These are phyloP conservation scores for Aspergillus chevalieri DNA, from an alignment of 2,329 filamentous ascomycete genomes.

Conservation along the genomic window DNA sequence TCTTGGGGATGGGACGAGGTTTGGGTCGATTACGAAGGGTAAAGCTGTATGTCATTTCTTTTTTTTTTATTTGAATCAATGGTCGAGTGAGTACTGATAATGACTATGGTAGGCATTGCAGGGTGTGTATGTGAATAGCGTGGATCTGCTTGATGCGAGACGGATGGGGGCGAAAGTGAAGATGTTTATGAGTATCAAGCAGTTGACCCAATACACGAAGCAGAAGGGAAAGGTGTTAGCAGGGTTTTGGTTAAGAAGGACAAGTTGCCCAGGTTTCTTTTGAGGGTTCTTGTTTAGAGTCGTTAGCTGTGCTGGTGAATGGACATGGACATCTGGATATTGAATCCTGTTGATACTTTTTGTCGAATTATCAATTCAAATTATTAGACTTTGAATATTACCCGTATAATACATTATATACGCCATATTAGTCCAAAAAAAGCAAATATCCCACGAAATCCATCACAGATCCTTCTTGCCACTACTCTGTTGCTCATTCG, in stretches of 20 bases:
- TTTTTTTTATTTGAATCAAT: not conserved
- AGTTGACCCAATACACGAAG: constrained; percentile 15
- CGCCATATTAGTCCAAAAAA: not conserved
- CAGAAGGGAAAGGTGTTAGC: constrained; percentile 5
- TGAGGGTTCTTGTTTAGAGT: constrained; percentile 11
- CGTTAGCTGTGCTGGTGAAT: not conserved
- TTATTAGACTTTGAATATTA: not conserved
- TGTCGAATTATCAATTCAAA: constrained; percentile 1
- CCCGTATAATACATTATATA: constrained; percentile 1
- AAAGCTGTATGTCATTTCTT: constrained; percentile 15
- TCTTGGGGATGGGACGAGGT: constrained; percentile 2
- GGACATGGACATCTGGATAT: not conserved
- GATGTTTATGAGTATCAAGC: constrained; percentile 8
- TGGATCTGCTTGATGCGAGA: constrained; percentile 25
- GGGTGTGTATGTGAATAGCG: constrained; percentile 21
- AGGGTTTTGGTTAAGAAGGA: constrained; percentile 16
- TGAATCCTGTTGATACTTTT: not conserved
- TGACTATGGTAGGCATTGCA: constrained; percentile 14
- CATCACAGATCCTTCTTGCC: constrained; percentile 38
- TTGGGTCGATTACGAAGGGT: constrained; percentile 21
- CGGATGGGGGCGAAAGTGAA: constrained; percentile 2
- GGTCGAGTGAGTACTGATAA: not conserved
- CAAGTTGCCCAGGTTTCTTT: constrained; percentile 13
- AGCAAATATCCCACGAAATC: not conserved
- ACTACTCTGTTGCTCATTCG: constrained; percentile 23